Evolutionary conservation across 202 grass and related monocot genomes (phyloP), one percentile per base, ranked within the genome.

Genomic region (Setaria italica): DNA sequence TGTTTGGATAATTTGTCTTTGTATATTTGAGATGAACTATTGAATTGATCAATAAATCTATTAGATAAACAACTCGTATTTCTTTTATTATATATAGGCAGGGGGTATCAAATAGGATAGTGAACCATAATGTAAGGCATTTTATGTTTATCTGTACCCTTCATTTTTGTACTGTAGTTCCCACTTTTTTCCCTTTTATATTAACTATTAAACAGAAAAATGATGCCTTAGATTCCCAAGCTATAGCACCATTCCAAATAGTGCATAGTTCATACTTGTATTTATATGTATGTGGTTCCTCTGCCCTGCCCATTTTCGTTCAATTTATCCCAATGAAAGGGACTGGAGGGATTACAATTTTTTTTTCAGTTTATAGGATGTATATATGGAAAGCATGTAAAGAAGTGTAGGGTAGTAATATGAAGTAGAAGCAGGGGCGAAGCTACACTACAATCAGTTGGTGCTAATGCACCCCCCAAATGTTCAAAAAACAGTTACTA

Each of bases 1-100:
- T 73, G 6, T 30, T 25, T 66, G 37, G 48, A 59, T 19, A 1
- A 11, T 59, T 43, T 29, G 9, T 17, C 0, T 50, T 35, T 50
- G 29, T 79, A 62, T 79, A n/a, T 66, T 34, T 65, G 47, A 48
- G 76, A 55, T 64, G 33, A n/a, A 21, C 34, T 33, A 32, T 47
- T 34, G 9, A 21, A n/a, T 34, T 16, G 45, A 75, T 8, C 15
- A 21, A 15, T 82, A 39, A 39, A 20, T 49, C 25, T 25, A 25
- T 25, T 25, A 25, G 6, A 45, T 71, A 7, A 71, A 64, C 83
- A 7, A 4, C 10, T 76, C 0, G 2, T 32, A n/a, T 50, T 32
- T 2, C 1, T 19, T 19, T 87, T 41, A 78, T 62, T 64, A 16
- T 25, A 16, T n/a, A 42, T 82, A 43, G 10, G 9, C 21, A 33